Conservation (phyloP, 495 filamentous ascomycete genomes). For the Penicillium paradoxum region DNA sequence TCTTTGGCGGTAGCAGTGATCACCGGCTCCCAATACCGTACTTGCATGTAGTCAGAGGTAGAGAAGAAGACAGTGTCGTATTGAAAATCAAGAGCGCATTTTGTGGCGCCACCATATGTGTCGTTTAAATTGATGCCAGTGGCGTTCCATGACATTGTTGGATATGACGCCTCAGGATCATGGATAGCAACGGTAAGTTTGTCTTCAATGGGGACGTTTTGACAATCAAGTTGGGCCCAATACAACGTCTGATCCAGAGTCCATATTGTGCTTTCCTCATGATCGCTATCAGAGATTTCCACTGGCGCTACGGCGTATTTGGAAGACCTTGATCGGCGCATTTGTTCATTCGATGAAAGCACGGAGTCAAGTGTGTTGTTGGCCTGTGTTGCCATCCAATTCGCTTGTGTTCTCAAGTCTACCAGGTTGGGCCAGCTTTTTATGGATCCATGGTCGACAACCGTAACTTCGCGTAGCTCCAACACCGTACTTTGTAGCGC, state of each 20-base stretch:
- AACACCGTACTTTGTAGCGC: slow-evolving; percentile 35
- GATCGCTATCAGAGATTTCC: slow-evolving; percentile 26
- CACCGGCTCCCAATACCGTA: slow-evolving; percentile 40
- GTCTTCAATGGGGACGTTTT: slow-evolving; percentile 19
- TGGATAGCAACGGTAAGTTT: slow-evolving; percentile 23
- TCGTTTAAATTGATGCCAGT: slow-evolving; percentile 22
- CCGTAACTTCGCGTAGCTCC: slow-evolving; percentile 31
- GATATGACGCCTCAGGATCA: slow-evolving; percentile 11
- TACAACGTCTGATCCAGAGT: slow-evolving; percentile 36
- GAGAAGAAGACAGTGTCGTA: slow-evolving; percentile 33
- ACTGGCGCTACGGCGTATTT: slow-evolving; percentile 35
- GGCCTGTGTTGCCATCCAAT: slow-evolving; percentile 34
- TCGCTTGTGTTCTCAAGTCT: slow-evolving; percentile 28
- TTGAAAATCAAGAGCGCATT: slow-evolving; percentile 31
- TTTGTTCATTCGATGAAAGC: slow-evolving; percentile 12
- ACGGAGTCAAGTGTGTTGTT: slow-evolving; percentile 24
- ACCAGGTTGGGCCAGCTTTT: slow-evolving; percentile 34
- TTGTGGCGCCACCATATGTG: slow-evolving; percentile 6
- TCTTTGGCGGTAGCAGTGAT: slow-evolving; percentile 10
- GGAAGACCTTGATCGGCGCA: slow-evolving; percentile 27
- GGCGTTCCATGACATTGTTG: slow-evolving; percentile 30
- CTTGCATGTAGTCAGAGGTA: slow-evolving; percentile 31
- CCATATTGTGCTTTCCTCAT: slow-evolving; percentile 29
- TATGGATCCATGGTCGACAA: slow-evolving; percentile 22
- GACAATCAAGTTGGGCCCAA: slow-evolving; percentile 31